Percentiles rank a stretch among this genome's conserved stretches.
phyloP scores from a whole-genome alignment of 306 rosid species.

The Ormosia semicastrata region DNA sequence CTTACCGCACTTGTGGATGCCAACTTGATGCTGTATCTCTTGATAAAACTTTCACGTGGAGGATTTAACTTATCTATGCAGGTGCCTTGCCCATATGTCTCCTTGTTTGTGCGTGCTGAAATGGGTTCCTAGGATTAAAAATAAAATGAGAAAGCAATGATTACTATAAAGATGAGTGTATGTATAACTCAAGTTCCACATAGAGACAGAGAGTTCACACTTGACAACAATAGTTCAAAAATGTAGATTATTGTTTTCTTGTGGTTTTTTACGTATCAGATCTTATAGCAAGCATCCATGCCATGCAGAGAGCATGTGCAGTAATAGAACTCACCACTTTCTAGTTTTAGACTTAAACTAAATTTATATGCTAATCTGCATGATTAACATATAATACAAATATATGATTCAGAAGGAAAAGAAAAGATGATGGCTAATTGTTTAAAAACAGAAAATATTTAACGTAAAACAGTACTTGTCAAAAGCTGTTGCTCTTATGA shows the following conservation, averaged over 20 bases:
- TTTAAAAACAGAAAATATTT: neutral
- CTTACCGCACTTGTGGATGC: conserved; percentile 58
- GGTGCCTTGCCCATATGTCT: conserved; percentile 19
- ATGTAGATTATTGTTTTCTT: neutral
- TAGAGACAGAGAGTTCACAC: neutral
- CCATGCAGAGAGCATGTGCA: neutral
- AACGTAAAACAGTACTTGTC: neutral
- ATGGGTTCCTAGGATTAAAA: conserved; percentile 28
- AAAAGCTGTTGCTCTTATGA: neutral
- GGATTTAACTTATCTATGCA: conserved; percentile 24
- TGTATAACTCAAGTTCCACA: neutral
- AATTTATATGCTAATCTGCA: neutral
- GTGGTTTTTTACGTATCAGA: neutral
- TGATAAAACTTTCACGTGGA: conserved; percentile 34
- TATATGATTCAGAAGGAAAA: neutral
- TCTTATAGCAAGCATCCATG: neutral
- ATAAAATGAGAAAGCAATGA: neutral
- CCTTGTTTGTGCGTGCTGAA: conserved; percentile 19
- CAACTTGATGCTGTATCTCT: conserved; percentile 52
- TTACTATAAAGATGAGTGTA: neutral
- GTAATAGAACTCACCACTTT: neutral
- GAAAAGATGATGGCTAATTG: neutral
- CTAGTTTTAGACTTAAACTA: neutral
- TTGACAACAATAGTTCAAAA: neutral
- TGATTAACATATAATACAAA: neutral